Conservation (phyloP, 805 yeast species). For the Kuraishia molischiana region DNA sequence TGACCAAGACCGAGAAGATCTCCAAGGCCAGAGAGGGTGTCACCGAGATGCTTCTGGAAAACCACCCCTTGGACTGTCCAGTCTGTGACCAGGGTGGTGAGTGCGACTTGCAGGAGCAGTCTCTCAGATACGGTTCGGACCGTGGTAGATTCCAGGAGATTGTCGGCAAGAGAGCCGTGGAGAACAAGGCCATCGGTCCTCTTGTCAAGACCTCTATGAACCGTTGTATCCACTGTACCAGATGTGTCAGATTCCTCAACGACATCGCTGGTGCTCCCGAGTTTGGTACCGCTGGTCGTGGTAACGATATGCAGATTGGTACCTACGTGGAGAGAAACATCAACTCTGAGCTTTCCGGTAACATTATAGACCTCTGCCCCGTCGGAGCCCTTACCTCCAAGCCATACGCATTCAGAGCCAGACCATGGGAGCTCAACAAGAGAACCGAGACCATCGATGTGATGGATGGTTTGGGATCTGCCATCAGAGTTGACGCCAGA, state of each 20-base stretch:
- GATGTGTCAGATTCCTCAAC: slow-evolving; percentile 84
- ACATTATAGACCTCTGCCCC: slow-evolving; percentile 81
- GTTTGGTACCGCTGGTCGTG: slow-evolving; percentile 82
- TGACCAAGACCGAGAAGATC: slow-evolving; percentile 69
- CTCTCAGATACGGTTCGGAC: slow-evolving; percentile 74
- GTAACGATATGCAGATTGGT: slow-evolving; percentile 88
- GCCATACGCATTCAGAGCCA: slow-evolving; percentile 86
- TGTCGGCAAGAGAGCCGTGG: slow-evolving; percentile 81
- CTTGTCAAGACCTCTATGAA: slow-evolving; percentile 85
- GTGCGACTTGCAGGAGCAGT: slow-evolving; percentile 86
- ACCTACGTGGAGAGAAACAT: slow-evolving; percentile 79
- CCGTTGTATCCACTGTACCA: slow-evolving; percentile 86
- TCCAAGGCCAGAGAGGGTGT: slow-evolving; percentile 83
- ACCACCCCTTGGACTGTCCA: slow-evolving; percentile 90
- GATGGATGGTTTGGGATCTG: slow-evolving; percentile 74
- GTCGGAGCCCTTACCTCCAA: slow-evolving; percentile 87
- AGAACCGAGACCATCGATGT: slow-evolving; percentile 84
- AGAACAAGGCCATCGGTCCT: slow-evolving; percentile 86
- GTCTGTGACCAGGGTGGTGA: slow-evolving; percentile 94
- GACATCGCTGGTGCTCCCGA: slow-evolving; percentile 92
- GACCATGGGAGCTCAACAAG: slow-evolving; percentile 83
- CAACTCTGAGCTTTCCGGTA: slow-evolving; percentile 79
- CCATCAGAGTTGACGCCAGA: slow-evolving; percentile 75
- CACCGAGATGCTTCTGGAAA: slow-evolving; percentile 78
- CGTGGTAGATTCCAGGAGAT: slow-evolving; percentile 79